phyloP scores from a whole-genome alignment of 23 red algal species.

The Gracilaria vermiculophylla region DNA sequence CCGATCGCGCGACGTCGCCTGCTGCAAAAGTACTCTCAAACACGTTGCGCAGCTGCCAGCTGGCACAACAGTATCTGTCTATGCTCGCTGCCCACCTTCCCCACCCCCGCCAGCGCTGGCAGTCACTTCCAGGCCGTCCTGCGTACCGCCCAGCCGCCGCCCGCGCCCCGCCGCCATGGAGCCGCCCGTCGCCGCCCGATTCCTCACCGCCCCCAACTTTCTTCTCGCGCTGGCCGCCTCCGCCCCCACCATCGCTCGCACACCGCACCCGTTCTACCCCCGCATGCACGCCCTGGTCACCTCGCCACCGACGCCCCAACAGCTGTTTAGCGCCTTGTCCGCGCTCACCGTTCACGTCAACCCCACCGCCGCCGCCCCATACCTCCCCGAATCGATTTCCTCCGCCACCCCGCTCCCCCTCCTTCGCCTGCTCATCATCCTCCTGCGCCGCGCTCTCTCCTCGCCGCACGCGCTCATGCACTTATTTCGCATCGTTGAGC shows the following conservation, averaged over 20 bases:
- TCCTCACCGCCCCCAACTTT: conserved; percentile 5
- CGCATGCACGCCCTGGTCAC: not conserved
- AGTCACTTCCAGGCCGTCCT: not conserved
- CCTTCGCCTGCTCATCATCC: not conserved
- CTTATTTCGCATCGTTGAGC: not conserved
- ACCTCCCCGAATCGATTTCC: not conserved
- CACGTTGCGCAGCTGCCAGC: no score
- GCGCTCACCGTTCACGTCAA: not conserved
- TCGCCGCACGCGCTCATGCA: not conserved
- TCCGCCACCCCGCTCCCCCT: not conserved
- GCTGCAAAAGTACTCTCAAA: no score
- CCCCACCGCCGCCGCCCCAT: not conserved
- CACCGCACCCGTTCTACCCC: not conserved
- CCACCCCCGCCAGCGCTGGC: no score
- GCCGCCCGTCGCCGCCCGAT: not conserved
- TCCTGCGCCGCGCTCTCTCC: not conserved
- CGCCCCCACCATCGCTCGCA: not conserved
- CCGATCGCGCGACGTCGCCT: no score
- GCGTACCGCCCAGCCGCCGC: not conserved
- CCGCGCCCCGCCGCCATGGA: not conserved
- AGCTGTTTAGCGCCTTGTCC: not conserved
- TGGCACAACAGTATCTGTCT: no score
- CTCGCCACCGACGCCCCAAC: not conserved
- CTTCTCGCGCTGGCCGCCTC: not conserved
- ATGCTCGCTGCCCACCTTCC: no score